These are phyloP conservation scores for Solanum virginianum DNA, from an alignment of 257 asterid species.

Conservation along the genomic window DNA sequence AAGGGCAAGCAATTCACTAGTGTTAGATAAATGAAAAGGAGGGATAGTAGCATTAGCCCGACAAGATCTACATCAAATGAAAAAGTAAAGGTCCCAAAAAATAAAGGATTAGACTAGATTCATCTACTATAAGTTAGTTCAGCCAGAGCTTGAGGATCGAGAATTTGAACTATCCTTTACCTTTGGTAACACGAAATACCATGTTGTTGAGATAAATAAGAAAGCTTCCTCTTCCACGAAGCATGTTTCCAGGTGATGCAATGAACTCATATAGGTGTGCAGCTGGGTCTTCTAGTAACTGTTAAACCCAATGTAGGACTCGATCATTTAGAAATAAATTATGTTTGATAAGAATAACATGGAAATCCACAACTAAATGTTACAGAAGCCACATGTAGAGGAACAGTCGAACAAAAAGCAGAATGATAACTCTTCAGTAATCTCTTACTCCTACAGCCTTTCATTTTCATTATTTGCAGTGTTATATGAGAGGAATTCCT, in stretches of 20 bases:
- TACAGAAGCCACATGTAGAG: not conserved
- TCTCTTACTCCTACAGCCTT: not conserved
- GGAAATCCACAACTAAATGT: not conserved
- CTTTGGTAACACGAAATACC: slow-evolving; percentile 24
- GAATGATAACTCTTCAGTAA: not conserved
- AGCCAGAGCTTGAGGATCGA: not conserved
- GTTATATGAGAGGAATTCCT: not conserved
- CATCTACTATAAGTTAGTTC: not conserved
- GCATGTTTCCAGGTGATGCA: slow-evolving; percentile 29
- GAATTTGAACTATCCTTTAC: slow-evolving; percentile 4
- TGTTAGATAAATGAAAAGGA: not conserved
- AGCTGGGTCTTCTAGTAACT: slow-evolving; percentile 75
- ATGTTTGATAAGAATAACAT: not conserved
- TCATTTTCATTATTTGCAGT: not conserved
- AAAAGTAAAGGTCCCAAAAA: not conserved
- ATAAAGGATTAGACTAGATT: not conserved
- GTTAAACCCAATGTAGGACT: slow-evolving; percentile 14
- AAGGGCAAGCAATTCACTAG: not conserved
- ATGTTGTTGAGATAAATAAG: slow-evolving; percentile 27
- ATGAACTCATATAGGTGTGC: slow-evolving; percentile 36
- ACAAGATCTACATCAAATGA: not conserved
- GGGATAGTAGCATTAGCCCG: not conserved
- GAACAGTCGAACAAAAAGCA: not conserved
- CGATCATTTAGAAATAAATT: not conserved
- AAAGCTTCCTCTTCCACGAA: slow-evolving; percentile 24